Evolutionary conservation across 805 yeast genomes (phyloP), one percentile per base, ranked within the genome.

Genomic region (Metschnikowia baotianmanensis): DNA sequence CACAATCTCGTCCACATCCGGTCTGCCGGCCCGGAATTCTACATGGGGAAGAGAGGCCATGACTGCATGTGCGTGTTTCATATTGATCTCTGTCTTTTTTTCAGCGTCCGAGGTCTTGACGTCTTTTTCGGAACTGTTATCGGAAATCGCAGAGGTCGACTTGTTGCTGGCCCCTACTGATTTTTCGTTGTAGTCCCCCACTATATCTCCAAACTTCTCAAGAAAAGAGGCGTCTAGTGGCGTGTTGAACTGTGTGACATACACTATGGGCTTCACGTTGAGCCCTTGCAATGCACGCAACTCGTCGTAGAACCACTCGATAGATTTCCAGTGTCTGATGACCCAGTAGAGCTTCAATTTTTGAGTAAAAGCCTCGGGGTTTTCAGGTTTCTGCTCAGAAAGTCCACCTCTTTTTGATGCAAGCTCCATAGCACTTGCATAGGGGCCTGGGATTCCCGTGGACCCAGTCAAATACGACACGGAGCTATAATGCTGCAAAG

Each of bases 391-490:
- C 24, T 42, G 40, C 20, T 55, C 55, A n/a, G n/a, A n/a, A n/a
- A n/a, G n/a, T n/a, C n/a, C n/a, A n/a, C n/a, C n/a, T n/a, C n/a
- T n/a, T n/a, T n/a, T n/a, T n/a, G n/a, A n/a, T n/a, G n/a, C n/a
- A 22, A 64, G 47, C 21, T 57, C 54, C 11, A 40, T 42, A n/a
- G 65, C 76, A 41, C 76, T 69, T 2, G 78, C 65, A 31, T 72
- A 62, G 8, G 77, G 63, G 1, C 79, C 82, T 0, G 86, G 77
- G 53, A 80, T 71, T 6, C 86, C 86, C 46, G 77, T 76, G 4
- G 86, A 86, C 7, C 85, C 85, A 5, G 82, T 82, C 28, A 80
- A 56, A 31, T 78, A 67, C 6, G 78, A 58, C 1, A 74, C 72
- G 34, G 67, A 67, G 24, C 66, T 67, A 49, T 72, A 77, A 13